Evolutionary conservation across 257 asterid species (phyloP).

Genomic region (Solanum corneliomulleri): DNA sequence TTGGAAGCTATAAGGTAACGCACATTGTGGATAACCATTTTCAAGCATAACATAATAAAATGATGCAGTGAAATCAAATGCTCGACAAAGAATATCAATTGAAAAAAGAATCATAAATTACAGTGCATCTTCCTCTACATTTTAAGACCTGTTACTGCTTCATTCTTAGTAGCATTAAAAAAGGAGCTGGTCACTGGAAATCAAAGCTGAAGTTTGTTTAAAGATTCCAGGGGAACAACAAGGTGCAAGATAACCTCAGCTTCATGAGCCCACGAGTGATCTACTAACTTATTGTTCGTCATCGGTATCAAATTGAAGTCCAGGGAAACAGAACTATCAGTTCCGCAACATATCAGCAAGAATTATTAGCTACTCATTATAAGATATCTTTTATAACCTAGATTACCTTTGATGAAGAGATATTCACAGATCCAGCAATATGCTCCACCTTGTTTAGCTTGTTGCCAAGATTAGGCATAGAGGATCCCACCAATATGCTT

Average conservation of each 20-base stretch:
- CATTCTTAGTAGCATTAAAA: background rate
- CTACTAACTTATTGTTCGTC: background rate
- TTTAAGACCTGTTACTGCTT: background rate
- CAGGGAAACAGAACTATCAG: background rate
- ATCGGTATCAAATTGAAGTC: background rate
- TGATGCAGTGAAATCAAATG: background rate
- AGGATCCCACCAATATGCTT: background rate
- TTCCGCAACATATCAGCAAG: background rate
- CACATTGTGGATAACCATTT: background rate
- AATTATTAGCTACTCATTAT: background rate
- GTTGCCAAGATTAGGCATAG: background rate
- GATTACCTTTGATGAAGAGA: background rate
- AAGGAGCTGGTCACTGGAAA: background rate
- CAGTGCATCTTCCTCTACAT: background rate
- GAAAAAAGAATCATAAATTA: background rate
- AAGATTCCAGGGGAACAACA: background rate
- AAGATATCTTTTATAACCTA: background rate
- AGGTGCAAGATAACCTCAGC: background rate
- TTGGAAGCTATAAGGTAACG: background rate
- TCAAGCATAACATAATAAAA: background rate
- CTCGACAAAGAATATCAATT: background rate
- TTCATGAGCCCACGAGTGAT: background rate
- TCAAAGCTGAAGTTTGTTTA: background rate
- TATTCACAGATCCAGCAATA: background rate
- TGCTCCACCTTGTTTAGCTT: slow-evolving; percentile 5